phyloP scores from a whole-genome alignment of 306 rosid genomes.

The Canavalia ensiformis region DNA sequence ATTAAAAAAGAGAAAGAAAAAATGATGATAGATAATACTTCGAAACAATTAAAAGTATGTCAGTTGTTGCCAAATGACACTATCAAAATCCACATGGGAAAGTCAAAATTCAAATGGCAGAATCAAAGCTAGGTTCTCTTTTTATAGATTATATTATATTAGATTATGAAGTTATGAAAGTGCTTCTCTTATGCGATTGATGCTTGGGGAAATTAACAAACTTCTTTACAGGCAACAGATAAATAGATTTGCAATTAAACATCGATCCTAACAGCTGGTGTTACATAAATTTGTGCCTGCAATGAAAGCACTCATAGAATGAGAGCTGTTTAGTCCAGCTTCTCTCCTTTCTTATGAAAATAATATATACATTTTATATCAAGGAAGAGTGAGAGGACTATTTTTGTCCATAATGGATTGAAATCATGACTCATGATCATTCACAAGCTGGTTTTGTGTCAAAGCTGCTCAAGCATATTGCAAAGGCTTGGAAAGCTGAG shows the following conservation, averaged over 20 bases:
- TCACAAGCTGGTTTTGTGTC: conserved; percentile 99
- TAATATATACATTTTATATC: conserved; percentile 56
- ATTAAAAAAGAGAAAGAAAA: no score
- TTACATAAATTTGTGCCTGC: conserved; percentile 49
- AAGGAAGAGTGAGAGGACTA: conserved; percentile 48
- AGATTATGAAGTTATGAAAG: neutral
- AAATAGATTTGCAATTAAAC: conserved; percentile 50
- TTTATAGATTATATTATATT: no score
- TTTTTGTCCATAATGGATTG: conserved; percentile 8
- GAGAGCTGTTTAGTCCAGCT: conserved; percentile 49
- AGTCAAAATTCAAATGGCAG: no score
- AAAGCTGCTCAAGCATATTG: conserved; percentile 94
- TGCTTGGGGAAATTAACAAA: conserved; percentile 42
- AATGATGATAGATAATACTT: no score
- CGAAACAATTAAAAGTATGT: no score
- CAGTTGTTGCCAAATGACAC: no score
- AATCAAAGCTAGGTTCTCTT: no score
- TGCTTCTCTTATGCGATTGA: conserved; percentile 30
- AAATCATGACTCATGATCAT: conserved; percentile 54
- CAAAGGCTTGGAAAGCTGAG: conserved; percentile 96
- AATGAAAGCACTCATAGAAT: conserved; percentile 46
- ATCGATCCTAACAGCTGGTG: conserved; percentile 49
- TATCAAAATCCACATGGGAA: no score
- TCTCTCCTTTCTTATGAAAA: conserved; percentile 48
- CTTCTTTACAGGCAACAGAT: conserved; percentile 38